Evolutionary conservation across 495 filamentous ascomycete species (phyloP).

Genomic region (Tuber aestivum): DNA sequence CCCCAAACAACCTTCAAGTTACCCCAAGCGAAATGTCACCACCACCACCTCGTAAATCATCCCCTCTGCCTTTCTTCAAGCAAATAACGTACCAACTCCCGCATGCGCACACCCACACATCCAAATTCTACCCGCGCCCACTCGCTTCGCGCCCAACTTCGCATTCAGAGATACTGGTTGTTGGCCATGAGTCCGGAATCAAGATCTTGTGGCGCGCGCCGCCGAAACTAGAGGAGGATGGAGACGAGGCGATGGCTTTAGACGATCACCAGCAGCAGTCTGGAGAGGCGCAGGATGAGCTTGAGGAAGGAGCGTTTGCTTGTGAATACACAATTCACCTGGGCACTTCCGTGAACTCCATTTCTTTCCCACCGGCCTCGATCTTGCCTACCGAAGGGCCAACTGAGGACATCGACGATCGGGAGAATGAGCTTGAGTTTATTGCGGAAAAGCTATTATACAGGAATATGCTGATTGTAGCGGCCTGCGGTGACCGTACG

Average conservation of each 20-base stretch:
- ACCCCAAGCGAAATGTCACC: constrained; percentile 15
- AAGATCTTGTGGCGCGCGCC: constrained; percentile 25
- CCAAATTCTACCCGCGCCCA: constrained; percentile 29
- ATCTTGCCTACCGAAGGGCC: constrained; percentile 23
- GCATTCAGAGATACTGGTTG: constrained; percentile 27
- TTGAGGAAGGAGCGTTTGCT: constrained; percentile 22
- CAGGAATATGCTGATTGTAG: constrained; percentile 52
- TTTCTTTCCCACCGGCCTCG: constrained; percentile 36
- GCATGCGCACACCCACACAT: constrained; percentile 26
- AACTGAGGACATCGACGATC: constrained; percentile 48
- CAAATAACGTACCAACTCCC: constrained; percentile 35
- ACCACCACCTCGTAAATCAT: constrained; percentile 9
- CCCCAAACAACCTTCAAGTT: neutral
- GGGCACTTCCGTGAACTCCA: constrained; percentile 31
- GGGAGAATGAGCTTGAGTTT: constrained; percentile 54
- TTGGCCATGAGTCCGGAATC: constrained; percentile 31
- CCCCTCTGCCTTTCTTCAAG: constrained; percentile 14
- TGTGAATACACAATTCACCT: constrained; percentile 40
- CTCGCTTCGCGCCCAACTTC: constrained; percentile 31
- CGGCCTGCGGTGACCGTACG: constrained; percentile 57
- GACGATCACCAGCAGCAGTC: constrained; percentile 54
- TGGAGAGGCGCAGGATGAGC: constrained; percentile 35
- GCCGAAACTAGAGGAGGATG: constrained; percentile 42
- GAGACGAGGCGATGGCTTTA: constrained; percentile 54
- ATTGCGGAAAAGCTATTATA: constrained; percentile 51